Evolutionary conservation across 2,329 filamentous ascomycete species (phyloP), one percentile per base, ranked within the genome.

Genomic region (Corinectria fuckeliana): DNA sequence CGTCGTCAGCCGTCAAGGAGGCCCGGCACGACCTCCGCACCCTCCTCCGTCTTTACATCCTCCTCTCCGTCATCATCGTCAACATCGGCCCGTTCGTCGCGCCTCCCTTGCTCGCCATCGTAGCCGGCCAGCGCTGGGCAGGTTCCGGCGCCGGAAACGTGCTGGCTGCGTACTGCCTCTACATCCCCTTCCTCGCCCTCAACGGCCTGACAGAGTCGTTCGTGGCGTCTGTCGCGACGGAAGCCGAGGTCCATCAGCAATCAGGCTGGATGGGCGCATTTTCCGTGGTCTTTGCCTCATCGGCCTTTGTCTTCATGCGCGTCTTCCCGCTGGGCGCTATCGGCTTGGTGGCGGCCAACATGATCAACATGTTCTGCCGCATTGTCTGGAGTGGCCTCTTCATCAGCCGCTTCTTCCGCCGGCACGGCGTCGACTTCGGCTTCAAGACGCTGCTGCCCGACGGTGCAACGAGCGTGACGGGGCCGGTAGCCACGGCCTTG

Each of bases 181-280:
- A 97, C 78, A 91, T 99, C 59, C 95, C 95, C 0, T 87, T 98
- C 23, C 84, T 98, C 4, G 95, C 94, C 3, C 79, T 96, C 69
- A 99, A 99, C 71, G 95, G 95, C 50, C 86, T 98, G 20, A 87
- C 90, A 2, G 95, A 99, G 77, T 92, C 93, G 0, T 98, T 99
- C 69, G 93, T 98, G 14, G 89, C 93, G 1, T 92, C 92, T 2
- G 91, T 96, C 1, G 93, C 94, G 1, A 89, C 85, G 0, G 85
- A 92, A 63, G 76, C 82, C 4, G 85, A 98, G 66, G 85, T 99
- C 3, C 87, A 92, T 63, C 76, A 74, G 4, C 95, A 99, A 74
- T 92, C 91, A 1, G 74, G 87, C 4, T 95, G 89, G 88, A 98
- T 99, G 94, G 84, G 85, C 4, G 82, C 78, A 2, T 97, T 96